These are phyloP conservation scores for Cordyceps farinosa DNA, from an alignment of 2,329 filamentous ascomycete genomes.

Conservation along the genomic window DNA sequence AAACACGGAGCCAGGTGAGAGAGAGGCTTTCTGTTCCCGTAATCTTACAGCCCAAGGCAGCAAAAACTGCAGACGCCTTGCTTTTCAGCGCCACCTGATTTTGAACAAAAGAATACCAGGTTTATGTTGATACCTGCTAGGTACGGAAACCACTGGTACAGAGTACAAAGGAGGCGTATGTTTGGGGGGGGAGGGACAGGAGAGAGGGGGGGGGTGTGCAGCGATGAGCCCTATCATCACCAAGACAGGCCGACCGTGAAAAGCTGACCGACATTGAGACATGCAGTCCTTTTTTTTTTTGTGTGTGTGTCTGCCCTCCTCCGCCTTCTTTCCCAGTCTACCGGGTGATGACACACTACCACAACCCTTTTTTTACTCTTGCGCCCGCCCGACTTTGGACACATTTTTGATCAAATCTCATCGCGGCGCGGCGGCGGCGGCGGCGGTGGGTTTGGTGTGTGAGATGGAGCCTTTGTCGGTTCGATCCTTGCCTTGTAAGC, in stretches of 20 bases:
- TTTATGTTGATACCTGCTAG: no score
- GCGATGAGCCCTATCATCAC: not conserved
- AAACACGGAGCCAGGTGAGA: no score
- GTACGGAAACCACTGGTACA: not conserved
- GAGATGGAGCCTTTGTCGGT: not conserved
- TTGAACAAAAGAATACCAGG: not conserved
- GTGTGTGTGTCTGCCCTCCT: not conserved
- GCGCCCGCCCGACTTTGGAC: not conserved
- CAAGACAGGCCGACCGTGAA: not conserved
- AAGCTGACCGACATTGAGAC: constrained; percentile 8
- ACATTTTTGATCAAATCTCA: not conserved
- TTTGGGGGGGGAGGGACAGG: not conserved
- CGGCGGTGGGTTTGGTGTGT: not conserved
- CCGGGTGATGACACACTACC: not conserved
- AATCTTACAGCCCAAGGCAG: no score
- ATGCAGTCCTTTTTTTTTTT: not conserved
- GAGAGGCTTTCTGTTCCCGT: no score
- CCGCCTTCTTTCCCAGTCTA: not conserved
- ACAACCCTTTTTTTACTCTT: not conserved
- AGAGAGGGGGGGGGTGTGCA: not conserved
- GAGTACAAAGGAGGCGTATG: not conserved
- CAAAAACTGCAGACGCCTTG: not conserved
- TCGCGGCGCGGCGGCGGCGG: not conserved
- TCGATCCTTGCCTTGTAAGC: not conserved
- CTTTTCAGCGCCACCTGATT: not conserved